Base-by-base conservation (phyloP, 2,329 filamentous ascomycete genomes). In the Aspergillus sp. region DNA sequence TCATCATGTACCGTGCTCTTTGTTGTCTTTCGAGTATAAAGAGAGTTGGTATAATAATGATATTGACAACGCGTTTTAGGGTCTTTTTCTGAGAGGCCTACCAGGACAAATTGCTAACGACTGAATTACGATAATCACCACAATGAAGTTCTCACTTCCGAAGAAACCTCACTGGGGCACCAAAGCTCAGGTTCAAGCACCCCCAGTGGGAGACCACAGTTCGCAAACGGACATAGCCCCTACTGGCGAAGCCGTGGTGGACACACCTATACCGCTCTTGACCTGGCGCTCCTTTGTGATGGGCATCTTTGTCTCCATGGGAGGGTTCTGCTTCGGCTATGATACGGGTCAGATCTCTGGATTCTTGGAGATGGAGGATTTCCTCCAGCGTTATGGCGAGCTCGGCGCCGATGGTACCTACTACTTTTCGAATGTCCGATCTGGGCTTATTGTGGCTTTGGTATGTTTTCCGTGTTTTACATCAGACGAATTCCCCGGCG, bases 321-420 rank as follows among this genome's bases (percentile, higher is more conserved):
- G 74, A n/a, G 74, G 74, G 1, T 71, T 76, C 47, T 66, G 73
- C 5, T 74, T 73, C 44, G 71, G 72, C 5, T 74, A 73, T 43
- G 71, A 76, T 49, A 75, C 74, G 4, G 71, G 74, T 56, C 73
- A 76, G 52, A 76, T 76, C 38, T 74, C 71, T 0, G 73, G 74
- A 2, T 72, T 77, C 49, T 58, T 76, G 11, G 69, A 67, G 21
- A 76, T 76, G 73, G 13, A 63, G 0, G 58, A 77, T 54, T 77
- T 76, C 55, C 55, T 72, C 21, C 20, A 62, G 21, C 67, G 71
- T 0, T 77, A 69, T 55, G 74, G 73, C 20, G 29, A 74, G 52
- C 58, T 51, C 6, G 46, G 58, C 6, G 13, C 52, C 1, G 57
- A 71, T 50, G 71, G 67, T 0, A 63, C 56, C 1, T 71, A 67